phyloP scores from a whole-genome alignment of 192 early-diverging fungal genomes.

The Spizellomyces sp. region DNA sequence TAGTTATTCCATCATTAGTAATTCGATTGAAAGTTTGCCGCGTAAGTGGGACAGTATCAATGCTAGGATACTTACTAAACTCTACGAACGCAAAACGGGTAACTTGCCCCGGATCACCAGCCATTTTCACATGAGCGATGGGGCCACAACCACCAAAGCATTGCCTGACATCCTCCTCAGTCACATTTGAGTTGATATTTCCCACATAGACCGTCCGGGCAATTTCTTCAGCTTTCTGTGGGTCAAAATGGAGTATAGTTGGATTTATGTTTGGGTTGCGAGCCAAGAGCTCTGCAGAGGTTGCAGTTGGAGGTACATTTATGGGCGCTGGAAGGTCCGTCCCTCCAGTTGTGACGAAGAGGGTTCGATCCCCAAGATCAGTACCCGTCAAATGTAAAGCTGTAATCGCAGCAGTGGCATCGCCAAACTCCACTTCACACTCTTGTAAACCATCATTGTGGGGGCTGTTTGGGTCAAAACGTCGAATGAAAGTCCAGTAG shows the following conservation, averaged over 20 bases:
- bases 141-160: slow-evolving; percentile 66
- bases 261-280: slow-evolving; percentile 52
- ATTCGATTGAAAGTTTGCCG: slow-evolving; percentile 4
- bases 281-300: slow-evolving; percentile 31
- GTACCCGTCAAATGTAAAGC: slow-evolving; percentile 70
- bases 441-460: slow-evolving; percentile 49
- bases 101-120: slow-evolving; percentile 67
- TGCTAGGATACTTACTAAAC: slow-evolving; percentile 49
- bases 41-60: not conserved
- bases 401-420: slow-evolving; percentile 44
- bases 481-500: not conserved
- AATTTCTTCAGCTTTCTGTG: slow-evolving; percentile 73
- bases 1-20: not conserved
- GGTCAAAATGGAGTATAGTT: slow-evolving; percentile 60
- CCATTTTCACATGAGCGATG: slow-evolving; percentile 74
- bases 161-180: slow-evolving; percentile 64
- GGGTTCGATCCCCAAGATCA: slow-evolving; percentile 65
- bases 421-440: slow-evolving; percentile 61
- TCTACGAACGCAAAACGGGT: slow-evolving; percentile 80
- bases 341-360: slow-evolving; percentile 48
- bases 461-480: slow-evolving; percentile 37
- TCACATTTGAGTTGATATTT: slow-evolving; percentile 59
- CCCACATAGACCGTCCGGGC: slow-evolving; percentile 77
- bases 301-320: slow-evolving; percentile 38
- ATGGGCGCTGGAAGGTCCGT: not conserved